Evolutionary conservation across 23 red algal genomes (phyloP).

Genomic region (Agarophyton chilense): DNA sequence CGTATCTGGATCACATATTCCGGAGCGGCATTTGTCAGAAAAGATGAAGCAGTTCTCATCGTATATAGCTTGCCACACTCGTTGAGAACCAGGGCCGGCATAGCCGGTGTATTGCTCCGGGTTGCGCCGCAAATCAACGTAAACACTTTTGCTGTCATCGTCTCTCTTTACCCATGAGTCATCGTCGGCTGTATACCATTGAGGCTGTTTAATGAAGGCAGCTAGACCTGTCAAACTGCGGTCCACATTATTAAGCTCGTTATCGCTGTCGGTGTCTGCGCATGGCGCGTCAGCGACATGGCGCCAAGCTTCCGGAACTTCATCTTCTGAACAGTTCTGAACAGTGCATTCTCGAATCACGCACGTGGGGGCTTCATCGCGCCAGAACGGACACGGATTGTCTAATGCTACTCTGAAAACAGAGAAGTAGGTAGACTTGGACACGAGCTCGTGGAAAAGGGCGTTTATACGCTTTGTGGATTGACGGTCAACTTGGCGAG

Average conservation of each 20-base stretch:
- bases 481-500: constrained; percentile 17
- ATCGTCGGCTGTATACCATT: constrained; percentile 64
- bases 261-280: neutral
- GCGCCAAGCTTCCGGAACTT: constrained; percentile 77
- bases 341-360: constrained; percentile 88
- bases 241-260: constrained; percentile 78
- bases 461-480: constrained; percentile 18
- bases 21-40: constrained; percentile 49
- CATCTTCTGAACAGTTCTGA: constrained; percentile 65
- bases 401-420: constrained; percentile 87
- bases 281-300: neutral
- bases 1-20: constrained; percentile 57
- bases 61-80: constrained; percentile 93
- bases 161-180: constrained; percentile 87
- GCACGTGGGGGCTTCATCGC: constrained; percentile 69
- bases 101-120: constrained; percentile 97
- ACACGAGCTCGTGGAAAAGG: constrained; percentile 8
- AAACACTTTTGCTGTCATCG: constrained; percentile 76
- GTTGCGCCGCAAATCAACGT: constrained; percentile 91
- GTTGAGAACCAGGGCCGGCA: constrained; percentile 58
- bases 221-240: constrained; percentile 56
- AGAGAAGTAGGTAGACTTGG: constrained; percentile 81
- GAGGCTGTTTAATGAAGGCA: constrained; percentile 29
- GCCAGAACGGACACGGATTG: constrained; percentile 91
- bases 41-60: constrained; percentile 95